A percentile compares a stretch with the other conserved stretches of the same genome.
phyloP scores from a whole-genome alignment of 495 filamentous ascomycete species.

The Tuber brumale region DNA sequence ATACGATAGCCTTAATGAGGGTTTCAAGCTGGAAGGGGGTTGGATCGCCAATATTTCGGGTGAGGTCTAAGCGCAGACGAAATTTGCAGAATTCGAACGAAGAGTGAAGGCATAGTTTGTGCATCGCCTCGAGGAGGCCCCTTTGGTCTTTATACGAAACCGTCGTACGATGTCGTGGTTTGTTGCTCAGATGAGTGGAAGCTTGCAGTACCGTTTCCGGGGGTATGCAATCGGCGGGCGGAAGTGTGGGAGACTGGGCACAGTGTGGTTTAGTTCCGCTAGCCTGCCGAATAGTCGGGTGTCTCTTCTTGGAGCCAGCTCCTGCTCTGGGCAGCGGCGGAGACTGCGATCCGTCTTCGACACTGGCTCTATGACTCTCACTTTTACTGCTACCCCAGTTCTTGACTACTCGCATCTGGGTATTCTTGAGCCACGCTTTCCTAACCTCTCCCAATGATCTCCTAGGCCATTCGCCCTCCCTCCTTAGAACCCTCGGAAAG shows the following conservation, averaged over 20 bases:
- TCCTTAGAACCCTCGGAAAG: background rate
- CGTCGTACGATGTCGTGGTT: slow-evolving; percentile 4
- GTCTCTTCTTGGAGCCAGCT: background rate
- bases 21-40: slow-evolving; percentile 9
- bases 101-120: slow-evolving; percentile 26
- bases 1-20: slow-evolving; percentile 24
- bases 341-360: background rate
- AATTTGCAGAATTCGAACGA: slow-evolving; percentile 27
- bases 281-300: background rate
- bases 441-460: background rate
- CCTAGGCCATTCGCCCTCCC: background rate
- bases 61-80: slow-evolving; percentile 17
- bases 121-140: slow-evolving; percentile 13
- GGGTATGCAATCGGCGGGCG: background rate
- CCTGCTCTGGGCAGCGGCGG: background rate
- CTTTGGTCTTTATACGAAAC: slow-evolving; percentile 19
- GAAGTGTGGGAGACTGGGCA: background rate
- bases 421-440: background rate
- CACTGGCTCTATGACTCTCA: background rate
- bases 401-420: background rate
- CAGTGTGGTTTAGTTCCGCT: background rate
- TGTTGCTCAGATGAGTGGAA: slow-evolving; percentile 3
- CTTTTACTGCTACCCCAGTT: background rate
- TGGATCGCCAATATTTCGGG: slow-evolving; percentile 24
- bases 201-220: background rate